Percentiles rank a stretch among this genome's conserved stretches.
phyloP scores from a whole-genome alignment of 768 basidiomycete genomes.

The Suillus spraguei region DNA sequence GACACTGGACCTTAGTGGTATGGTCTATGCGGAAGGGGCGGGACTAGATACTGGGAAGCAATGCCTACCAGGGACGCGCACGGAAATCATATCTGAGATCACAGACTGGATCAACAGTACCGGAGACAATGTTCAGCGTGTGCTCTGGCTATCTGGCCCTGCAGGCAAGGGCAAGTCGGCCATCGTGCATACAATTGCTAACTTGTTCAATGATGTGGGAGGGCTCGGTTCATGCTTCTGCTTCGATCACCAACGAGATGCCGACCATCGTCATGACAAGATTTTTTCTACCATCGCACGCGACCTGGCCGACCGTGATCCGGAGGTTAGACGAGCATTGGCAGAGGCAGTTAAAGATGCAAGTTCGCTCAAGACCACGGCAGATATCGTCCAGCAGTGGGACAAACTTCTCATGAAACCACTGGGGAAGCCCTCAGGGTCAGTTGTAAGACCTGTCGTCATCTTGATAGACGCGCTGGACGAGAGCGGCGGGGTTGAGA shows the following conservation, averaged over 20 bases:
- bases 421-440: conserved; percentile 11
- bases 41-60: neutral
- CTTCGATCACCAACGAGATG: conserved; percentile 9
- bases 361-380: neutral
- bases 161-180: neutral
- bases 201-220: neutral
- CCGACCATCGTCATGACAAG: conserved; percentile 10
- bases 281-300: conserved; percentile 17
- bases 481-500: conserved; percentile 12
- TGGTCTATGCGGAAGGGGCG: neutral
- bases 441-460: conserved; percentile 21
- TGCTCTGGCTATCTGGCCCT: neutral
- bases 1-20: neutral
- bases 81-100: conserved; percentile 28
- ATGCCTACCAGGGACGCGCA: conserved; percentile 25
- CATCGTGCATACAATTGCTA: conserved; percentile 20
- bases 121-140: conserved; percentile 1
- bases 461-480: conserved; percentile 30
- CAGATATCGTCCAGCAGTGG: conserved; percentile 16
- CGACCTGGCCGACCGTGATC: conserved; percentile 10
- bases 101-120: conserved; percentile 23
- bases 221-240: conserved; percentile 9
- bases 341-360: neutral
- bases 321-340: neutral
- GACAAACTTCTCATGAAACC: conserved; percentile 18